phyloP scores from a whole-genome alignment of 306 rosid species.

The Gastrolobium villosum region DNA sequence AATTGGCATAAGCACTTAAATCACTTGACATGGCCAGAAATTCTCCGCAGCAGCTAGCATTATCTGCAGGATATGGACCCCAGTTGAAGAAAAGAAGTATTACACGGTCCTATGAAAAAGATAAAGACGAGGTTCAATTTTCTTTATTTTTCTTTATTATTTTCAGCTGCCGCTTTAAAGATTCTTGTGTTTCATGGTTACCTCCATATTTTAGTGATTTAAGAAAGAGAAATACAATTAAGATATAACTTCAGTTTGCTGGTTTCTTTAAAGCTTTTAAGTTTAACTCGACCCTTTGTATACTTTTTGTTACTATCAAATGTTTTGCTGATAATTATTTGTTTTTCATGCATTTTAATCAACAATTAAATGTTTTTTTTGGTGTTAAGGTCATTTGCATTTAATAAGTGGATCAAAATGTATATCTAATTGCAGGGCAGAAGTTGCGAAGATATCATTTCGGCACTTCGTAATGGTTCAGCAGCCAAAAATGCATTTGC shows the following conservation, averaged over 20 bases:
- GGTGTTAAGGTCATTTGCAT: slow-evolving; percentile 20
- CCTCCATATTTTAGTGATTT: slow-evolving; percentile 36
- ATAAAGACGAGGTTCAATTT: slow-evolving; percentile 75
- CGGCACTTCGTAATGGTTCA: slow-evolving; percentile 92
- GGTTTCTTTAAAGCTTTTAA: slow-evolving; percentile 1
- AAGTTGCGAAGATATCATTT: slow-evolving; percentile 78
- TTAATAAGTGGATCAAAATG: slow-evolving; percentile 31
- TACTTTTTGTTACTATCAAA: slow-evolving; percentile 37
- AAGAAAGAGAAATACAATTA: slow-evolving; percentile 6
- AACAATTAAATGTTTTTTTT: not conserved
- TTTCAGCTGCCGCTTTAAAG: slow-evolving; percentile 28
- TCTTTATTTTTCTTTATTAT: slow-evolving; percentile 24
- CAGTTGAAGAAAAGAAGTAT: slow-evolving; percentile 81
- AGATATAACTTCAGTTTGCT: slow-evolving; percentile 27
- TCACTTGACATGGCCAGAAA: slow-evolving; percentile 95
- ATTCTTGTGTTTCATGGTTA: slow-evolving; percentile 5
- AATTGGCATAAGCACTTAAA: slow-evolving; percentile 95
- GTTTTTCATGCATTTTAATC: slow-evolving; percentile 28
- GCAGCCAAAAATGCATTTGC: slow-evolving; percentile 92
- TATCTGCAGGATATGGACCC: slow-evolving; percentile 95
- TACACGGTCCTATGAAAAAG: slow-evolving; percentile 65
- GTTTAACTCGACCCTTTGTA: slow-evolving; percentile 30
- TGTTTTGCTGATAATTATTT: slow-evolving; percentile 27
- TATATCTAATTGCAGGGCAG: slow-evolving; percentile 67
- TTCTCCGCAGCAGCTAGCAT: slow-evolving; percentile 89